These are phyloP conservation scores for Oidiodendron maius DNA, from an alignment of 495 filamentous ascomycete species.

Conservation along the genomic window DNA sequence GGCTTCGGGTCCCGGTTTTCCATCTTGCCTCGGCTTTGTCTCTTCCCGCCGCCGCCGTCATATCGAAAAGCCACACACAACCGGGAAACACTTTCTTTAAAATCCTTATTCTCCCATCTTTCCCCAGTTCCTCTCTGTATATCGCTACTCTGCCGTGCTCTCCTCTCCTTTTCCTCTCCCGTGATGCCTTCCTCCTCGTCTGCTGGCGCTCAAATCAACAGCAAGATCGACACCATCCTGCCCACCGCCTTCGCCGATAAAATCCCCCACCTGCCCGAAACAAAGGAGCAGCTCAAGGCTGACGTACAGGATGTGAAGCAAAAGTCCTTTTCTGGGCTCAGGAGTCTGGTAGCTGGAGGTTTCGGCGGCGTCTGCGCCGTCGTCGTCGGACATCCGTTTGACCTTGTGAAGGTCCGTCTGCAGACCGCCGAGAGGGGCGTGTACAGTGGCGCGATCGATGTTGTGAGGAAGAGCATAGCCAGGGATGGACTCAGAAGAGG, in stretches of 20 bases:
- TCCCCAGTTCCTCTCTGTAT: not conserved
- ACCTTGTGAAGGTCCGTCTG: conserved; percentile 93
- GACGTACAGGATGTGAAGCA: conserved; percentile 41
- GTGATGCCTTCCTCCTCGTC: conserved; percentile 29
- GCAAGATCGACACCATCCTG: conserved; percentile 23
- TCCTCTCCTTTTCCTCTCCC: not conserved
- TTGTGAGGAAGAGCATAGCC: conserved; percentile 79
- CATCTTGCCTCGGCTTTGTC: too few species aligned
- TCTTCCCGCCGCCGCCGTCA: too few species aligned
- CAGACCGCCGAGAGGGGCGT: conserved; percentile 94
- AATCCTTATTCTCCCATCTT: too few species aligned
- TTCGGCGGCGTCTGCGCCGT: conserved; percentile 94
- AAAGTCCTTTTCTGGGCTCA: conserved; percentile 42
- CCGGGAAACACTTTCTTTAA: too few species aligned
- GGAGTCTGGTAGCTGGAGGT: conserved; percentile 83
- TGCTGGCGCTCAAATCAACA: conserved; percentile 26
- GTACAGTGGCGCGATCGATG: conserved; percentile 86
- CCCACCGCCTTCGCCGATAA: conserved; percentile 34
- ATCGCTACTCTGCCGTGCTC: not conserved
- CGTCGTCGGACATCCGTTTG: conserved; percentile 90
- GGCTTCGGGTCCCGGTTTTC: too few species aligned
- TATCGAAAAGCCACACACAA: too few species aligned
- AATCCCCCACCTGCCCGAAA: conserved; percentile 46
- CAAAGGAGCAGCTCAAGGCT: conserved; percentile 43
- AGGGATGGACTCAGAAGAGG: conserved; percentile 79